phyloP scores from a whole-genome alignment of 495 filamentous ascomycete genomes.

The Podospora sp. region DNA sequence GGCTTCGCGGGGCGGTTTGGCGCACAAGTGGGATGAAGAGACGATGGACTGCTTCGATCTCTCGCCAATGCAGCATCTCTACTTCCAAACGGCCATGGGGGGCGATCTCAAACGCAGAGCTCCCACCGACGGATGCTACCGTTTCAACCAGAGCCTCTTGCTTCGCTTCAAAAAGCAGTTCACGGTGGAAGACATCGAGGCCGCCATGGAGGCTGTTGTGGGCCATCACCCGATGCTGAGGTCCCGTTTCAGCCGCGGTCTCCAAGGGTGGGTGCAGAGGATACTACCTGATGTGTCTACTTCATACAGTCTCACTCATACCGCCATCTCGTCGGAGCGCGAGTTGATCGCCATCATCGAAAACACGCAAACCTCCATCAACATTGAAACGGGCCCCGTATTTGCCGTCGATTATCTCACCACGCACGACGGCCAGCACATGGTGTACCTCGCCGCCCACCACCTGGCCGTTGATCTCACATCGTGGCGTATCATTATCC shows the following conservation, averaged over 20 bases:
- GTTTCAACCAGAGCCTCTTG: conserved; percentile 74
- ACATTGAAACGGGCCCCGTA: conserved; percentile 48
- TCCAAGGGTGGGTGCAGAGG: conserved; percentile 47
- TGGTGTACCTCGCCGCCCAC: conserved; percentile 67
- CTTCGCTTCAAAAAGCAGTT: conserved; percentile 57
- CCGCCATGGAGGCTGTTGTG: conserved; percentile 61
- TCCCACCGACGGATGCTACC: conserved; percentile 57
- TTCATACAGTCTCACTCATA: conserved; percentile 45
- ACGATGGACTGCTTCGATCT: conserved; percentile 60
- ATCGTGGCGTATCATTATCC: conserved; percentile 69
- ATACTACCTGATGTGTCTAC: conserved; percentile 41
- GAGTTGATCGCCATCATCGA: conserved; percentile 46
- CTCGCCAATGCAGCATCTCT: conserved; percentile 72
- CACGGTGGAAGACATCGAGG: conserved; percentile 49
- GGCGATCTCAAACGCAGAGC: conserved; percentile 38
- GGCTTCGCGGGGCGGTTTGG: conserved; percentile 34
- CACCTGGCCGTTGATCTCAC: conserved; percentile 71
- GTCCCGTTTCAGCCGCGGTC: conserved; percentile 56
- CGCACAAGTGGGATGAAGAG: conserved; percentile 40
- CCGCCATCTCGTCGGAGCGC: conserved; percentile 37
- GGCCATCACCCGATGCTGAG: conserved; percentile 74
- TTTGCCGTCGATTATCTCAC: conserved; percentile 56
- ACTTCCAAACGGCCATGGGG: conserved; percentile 59
- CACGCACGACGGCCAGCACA: conserved; percentile 47
- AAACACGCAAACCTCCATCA: conserved; percentile 42